Conservation (phyloP, 768 basidiomycete genomes). For the Coprinellus micaceus region DNA sequence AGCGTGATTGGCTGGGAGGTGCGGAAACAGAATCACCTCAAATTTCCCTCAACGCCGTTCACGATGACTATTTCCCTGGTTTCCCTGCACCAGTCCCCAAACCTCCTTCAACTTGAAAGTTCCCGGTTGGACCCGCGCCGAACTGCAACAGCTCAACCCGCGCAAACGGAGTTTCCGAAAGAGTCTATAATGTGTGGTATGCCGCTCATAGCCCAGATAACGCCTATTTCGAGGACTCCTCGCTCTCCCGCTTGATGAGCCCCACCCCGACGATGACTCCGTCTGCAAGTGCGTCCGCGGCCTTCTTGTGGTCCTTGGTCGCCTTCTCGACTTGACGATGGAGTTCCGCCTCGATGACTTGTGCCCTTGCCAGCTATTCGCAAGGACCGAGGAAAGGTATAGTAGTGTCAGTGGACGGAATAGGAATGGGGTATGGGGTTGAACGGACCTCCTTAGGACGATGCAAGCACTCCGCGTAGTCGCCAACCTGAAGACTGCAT, state of each 20-base stretch:
- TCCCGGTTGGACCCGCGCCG: background rate
- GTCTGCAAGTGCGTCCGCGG: conserved; percentile 66
- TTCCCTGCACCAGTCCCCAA: no score
- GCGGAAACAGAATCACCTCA: no score
- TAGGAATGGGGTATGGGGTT: background rate
- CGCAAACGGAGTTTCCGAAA: background rate
- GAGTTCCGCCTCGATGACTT: conserved; percentile 68
- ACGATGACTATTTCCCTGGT: no score
- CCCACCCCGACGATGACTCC: conserved; percentile 76
- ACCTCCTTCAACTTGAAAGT: no score
- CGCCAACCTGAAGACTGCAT: conserved; percentile 70
- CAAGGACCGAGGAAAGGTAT: no score
- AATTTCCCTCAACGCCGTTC: no score
- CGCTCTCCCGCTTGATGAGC: conserved; percentile 49
- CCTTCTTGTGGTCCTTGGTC: conserved; percentile 66
- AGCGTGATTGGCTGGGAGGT: no score
- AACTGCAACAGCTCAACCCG: background rate
- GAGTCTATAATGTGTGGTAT: background rate
- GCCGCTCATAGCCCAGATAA: background rate
- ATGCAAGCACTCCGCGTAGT: conserved; percentile 92
- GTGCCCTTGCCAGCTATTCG: conserved; percentile 49
- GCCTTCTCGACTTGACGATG: conserved; percentile 61
- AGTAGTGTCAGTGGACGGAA: background rate
- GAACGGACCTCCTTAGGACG: conserved; percentile 77
- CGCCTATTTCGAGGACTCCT: background rate